Base-by-base conservation (phyloP, 208 protist species). In the Trypanosomatidae sp. region DNA sequence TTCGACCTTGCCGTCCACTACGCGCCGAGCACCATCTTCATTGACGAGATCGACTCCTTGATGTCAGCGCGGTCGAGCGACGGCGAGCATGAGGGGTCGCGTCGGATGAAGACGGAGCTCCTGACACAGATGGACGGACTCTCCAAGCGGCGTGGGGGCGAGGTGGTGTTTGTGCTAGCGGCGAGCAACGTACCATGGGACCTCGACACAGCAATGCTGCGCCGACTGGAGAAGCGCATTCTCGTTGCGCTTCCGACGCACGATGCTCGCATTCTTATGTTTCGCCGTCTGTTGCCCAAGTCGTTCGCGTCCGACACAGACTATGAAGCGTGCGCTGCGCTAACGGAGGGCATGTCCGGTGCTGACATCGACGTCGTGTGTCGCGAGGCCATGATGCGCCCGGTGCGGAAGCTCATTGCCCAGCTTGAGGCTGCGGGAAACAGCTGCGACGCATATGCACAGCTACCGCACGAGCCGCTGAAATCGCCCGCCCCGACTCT, bases 1-100 rank as follows among this genome's bases (percentile, higher is more conserved):
- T 98, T 98, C 81, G 92, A 96, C 72, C 78, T 98, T n/a, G 96
- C 96, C 36, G 87, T 95, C 64, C 86, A 95, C 76, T 97, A 97
- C 79, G 90, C 93, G 36, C 96, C 96, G 7, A 95, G 86, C 71
- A 97, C 99, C 62, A 98, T 99, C 55, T 99, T 99, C 88, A 99
- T 99, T 68, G 99, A 99, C 88, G 99, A 99, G 84, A 95, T 99
- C 22, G 99, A 99, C 86, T 99, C 98, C 8, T 80, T 99, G 39
- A 96, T 96, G 87, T 91, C 89, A 12, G 79, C 91, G 8, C 76
- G 99, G 44, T 98, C 99, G 71, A 92, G 73, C 52, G 98, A 99
- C 59, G 93, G 89, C 59, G 92, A 96, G 78, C 92, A 98, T 73
- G 96, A 98, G 69, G 96, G 91, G 1, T 95, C 87, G 46, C 89